Percentiles rank a stretch among this genome's conserved stretches.
phyloP scores from a whole-genome alignment of 768 basidiomycete species.

The Pleurotus salmoneostramineus region DNA sequence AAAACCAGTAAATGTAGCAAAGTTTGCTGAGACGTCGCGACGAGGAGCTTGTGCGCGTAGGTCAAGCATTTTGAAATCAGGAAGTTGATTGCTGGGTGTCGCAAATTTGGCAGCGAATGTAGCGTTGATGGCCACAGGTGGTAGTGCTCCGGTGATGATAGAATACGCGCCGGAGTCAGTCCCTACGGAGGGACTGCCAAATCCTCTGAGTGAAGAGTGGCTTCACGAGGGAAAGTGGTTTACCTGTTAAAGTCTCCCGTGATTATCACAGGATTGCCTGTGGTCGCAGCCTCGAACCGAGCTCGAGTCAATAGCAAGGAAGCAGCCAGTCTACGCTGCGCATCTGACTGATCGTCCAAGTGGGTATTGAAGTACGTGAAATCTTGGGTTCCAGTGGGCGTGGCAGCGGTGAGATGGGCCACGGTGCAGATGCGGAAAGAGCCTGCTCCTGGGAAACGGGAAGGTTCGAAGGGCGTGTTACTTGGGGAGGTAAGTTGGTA shows the following conservation, averaged over 20 bases:
- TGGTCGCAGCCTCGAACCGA: constrained; percentile 40
- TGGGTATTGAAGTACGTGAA: constrained; percentile 50
- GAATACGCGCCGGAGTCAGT: constrained; percentile 45
- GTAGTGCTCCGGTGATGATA: constrained; percentile 38
- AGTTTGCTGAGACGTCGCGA: constrained; percentile 36
- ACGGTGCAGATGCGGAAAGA: constrained; percentile 46
- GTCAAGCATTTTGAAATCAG: constrained; percentile 42
- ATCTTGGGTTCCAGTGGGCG: constrained; percentile 12
- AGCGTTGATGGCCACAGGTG: constrained; percentile 35
- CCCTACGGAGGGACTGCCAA: constrained; percentile 36
- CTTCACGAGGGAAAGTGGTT: not conserved
- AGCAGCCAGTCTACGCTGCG: constrained; percentile 45
- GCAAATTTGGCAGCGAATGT: constrained; percentile 39
- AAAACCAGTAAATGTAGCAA: constrained; percentile 52
- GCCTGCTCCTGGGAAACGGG: constrained; percentile 47
- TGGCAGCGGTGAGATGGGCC: constrained; percentile 28
- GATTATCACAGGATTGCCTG: constrained; percentile 38
- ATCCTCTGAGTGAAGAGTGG: not conserved
- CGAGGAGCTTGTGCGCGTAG: constrained; percentile 37
- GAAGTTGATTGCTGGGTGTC: constrained; percentile 23
- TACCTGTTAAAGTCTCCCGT: constrained; percentile 53
- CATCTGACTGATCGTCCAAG: constrained; percentile 51
- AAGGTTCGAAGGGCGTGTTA: constrained; percentile 43
- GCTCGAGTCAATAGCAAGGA: constrained; percentile 48
- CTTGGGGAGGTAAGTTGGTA: constrained; percentile 17